Evolutionary conservation across 2,329 filamentous ascomycete species (phyloP).

Genomic region (Arthroderma sp.): DNA sequence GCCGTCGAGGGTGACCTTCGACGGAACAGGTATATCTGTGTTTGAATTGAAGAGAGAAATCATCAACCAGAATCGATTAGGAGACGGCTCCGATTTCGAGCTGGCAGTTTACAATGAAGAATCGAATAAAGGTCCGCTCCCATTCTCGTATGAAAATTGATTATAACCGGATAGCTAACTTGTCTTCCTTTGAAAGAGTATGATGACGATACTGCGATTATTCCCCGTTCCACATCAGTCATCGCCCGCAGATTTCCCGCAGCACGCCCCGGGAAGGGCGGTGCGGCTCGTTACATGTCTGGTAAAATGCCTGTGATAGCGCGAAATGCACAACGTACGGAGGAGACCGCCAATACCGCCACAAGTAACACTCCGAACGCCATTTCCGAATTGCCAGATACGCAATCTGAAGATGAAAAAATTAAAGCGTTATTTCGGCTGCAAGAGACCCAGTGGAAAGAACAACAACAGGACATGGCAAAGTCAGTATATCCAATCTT

Average conservation of each 20-base stretch:
- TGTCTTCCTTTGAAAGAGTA: constrained; percentile 52
- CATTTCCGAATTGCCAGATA: constrained; percentile 56
- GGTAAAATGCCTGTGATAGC: constrained; percentile 88
- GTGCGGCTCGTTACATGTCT: constrained; percentile 87
- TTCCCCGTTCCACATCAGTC: constrained; percentile 86
- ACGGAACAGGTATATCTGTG: constrained; percentile 93
- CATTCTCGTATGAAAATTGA: background rate
- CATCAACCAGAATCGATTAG: constrained; percentile 82
- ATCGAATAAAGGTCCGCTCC: constrained; percentile 66
- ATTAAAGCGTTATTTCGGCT: constrained; percentile 85
- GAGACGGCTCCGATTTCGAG: constrained; percentile 93
- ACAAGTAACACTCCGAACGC: constrained; percentile 31
- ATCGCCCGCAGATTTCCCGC: constrained; percentile 79
- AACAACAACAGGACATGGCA: constrained; percentile 85
- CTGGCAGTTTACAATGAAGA: constrained; percentile 89
- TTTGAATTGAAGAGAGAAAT: constrained; percentile 99
- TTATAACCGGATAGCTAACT: background rate
- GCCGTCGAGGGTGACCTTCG: constrained; percentile 84
- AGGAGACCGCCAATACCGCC: constrained; percentile 28
- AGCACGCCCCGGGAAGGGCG: constrained; percentile 69
- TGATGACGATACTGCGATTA: constrained; percentile 94
- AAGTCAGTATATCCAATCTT: constrained; percentile 40
- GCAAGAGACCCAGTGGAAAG: constrained; percentile 81
- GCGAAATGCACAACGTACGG: constrained; percentile 61
- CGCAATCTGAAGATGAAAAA: constrained; percentile 86